Evolutionary conservation across 768 basidiomycete species (phyloP).

Genomic region (Amylocystis lapponica): DNA sequence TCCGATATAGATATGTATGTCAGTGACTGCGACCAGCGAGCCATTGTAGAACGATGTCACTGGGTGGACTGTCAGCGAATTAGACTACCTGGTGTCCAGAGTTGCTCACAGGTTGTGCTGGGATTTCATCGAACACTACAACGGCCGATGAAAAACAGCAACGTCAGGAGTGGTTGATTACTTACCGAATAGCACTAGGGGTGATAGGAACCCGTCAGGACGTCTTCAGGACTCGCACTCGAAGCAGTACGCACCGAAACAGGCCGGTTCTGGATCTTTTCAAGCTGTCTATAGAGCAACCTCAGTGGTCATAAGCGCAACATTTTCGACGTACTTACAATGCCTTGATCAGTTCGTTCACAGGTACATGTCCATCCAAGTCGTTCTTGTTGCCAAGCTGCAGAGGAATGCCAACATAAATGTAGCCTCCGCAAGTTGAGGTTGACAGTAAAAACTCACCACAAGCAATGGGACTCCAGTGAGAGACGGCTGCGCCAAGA

Average conservation of each 20-base stretch:
- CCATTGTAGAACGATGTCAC: conserved; percentile 89
- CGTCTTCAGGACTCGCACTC: neutral
- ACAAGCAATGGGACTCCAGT: conserved; percentile 76
- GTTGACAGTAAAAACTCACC: conserved; percentile 37
- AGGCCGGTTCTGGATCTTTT: conserved; percentile 72
- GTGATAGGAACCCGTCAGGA: conserved; percentile 2
- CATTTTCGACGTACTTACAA: conserved; percentile 58
- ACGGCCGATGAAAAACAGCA: neutral
- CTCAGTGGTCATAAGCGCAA: neutral
- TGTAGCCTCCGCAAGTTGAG: neutral
- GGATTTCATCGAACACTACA: conserved; percentile 92
- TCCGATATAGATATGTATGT: conserved; percentile 6
- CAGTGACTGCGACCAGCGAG: conserved; percentile 70
- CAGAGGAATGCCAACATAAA: neutral
- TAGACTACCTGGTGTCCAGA: neutral
- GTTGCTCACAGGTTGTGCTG: conserved; percentile 82
- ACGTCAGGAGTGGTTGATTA: conserved; percentile 1
- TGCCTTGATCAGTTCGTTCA: conserved; percentile 77
- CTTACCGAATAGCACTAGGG: conserved; percentile 77
- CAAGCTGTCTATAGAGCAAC: conserved; percentile 49
- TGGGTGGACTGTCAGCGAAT: conserved; percentile 26
- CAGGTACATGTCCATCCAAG: conserved; percentile 63
- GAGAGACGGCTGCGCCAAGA: conserved; percentile 62
- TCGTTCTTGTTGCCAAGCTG: conserved; percentile 95
- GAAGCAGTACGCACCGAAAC: conserved; percentile 64